A percentile compares a stretch with the other conserved stretches of the same genome.
phyloP scores from a whole-genome alignment of 2,329 filamentous ascomycete genomes.

The Botrytis cinerea region DNA sequence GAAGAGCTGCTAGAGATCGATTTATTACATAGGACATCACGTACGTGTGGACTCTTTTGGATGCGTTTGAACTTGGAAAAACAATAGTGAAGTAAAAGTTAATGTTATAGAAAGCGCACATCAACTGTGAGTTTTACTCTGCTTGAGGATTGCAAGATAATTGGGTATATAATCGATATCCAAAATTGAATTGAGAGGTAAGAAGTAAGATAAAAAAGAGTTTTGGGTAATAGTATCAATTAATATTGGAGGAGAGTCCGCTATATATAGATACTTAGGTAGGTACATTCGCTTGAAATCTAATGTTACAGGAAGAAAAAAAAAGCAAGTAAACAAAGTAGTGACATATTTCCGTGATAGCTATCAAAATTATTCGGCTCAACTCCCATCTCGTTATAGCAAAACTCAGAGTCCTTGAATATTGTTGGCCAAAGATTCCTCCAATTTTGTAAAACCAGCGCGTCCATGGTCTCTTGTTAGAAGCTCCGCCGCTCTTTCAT shows the following conservation, averaged over 20 bases:
- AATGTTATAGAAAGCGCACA: no score
- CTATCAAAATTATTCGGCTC: background rate
- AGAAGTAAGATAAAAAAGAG: background rate
- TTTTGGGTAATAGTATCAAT: background rate
- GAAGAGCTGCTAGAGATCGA: background rate
- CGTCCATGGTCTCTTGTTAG: slow-evolving; percentile 28
- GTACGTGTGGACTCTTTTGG: no score
- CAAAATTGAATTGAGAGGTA: background rate
- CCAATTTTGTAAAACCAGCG: slow-evolving; percentile 17
- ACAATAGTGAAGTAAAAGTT: background rate
- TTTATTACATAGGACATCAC: background rate
- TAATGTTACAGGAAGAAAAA: background rate
- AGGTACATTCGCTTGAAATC: background rate
- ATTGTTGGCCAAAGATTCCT: slow-evolving; percentile 21
- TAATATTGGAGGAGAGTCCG: background rate
- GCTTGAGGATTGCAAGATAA: background rate
- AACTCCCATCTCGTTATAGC: background rate
- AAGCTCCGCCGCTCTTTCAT: slow-evolving; percentile 29
- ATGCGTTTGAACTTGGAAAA: no score
- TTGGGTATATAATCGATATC: no score
- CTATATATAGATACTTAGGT: background rate
- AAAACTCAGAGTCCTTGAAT: slow-evolving; percentile 3
- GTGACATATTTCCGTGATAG: background rate
- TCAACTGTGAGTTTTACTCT: background rate
- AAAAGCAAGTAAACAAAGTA: no score